These are phyloP conservation scores for Melanopsichium pennsylvanicum DNA, from an alignment of 1,284 basidiomycete genomes.

Conservation along the genomic window DNA sequence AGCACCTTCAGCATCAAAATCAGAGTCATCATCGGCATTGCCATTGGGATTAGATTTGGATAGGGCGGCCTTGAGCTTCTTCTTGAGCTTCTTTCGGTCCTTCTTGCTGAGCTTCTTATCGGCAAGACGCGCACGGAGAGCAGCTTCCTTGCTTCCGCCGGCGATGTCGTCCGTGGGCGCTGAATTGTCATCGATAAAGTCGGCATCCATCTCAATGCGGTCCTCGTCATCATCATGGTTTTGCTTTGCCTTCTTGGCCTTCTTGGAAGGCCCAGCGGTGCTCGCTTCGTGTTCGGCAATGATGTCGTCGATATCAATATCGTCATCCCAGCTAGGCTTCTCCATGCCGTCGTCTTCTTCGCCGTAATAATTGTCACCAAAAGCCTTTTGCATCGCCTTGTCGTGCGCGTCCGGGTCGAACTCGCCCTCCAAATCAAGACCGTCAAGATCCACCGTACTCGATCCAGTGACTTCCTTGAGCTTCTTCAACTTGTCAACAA, in stretches of 20 bases:
- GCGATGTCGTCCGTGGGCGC: constrained; percentile 15
- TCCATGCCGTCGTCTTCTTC: constrained; percentile 52
- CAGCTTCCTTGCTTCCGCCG: constrained; percentile 27
- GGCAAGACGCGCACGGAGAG: constrained; percentile 34
- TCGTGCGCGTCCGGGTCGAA: constrained; percentile 64
- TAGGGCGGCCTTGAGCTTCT: constrained; percentile 61
- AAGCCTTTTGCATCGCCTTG: constrained; percentile 54
- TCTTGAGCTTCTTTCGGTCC: constrained; percentile 75
- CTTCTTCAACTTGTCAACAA: constrained; percentile 60
- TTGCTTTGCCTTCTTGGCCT: constrained; percentile 70
- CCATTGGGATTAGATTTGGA: constrained; percentile 44
- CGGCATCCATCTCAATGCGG: constrained; percentile 77
- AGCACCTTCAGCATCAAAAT: constrained; percentile 6
- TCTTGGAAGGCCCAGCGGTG: constrained; percentile 68
- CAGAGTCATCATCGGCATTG: constrained; percentile 20
- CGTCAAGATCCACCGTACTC: constrained; percentile 46
- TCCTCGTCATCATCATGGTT: constrained; percentile 34
- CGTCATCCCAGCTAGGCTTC: constrained; percentile 88
- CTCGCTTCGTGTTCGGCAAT: constrained; percentile 67
- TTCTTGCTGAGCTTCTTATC: constrained; percentile 75
- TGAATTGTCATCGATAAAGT: constrained; percentile 67
- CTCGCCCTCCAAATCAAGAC: constrained; percentile 58
- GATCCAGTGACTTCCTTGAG: constrained; percentile 58
- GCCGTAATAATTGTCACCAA: constrained; percentile 59
- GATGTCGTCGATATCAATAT: constrained; percentile 81